A percentile compares a stretch with the other conserved stretches of the same genome.
Evolutionary conservation across 306 rosid species (phyloP).

Genomic region (Elaeagnus macrophylla): DNA sequence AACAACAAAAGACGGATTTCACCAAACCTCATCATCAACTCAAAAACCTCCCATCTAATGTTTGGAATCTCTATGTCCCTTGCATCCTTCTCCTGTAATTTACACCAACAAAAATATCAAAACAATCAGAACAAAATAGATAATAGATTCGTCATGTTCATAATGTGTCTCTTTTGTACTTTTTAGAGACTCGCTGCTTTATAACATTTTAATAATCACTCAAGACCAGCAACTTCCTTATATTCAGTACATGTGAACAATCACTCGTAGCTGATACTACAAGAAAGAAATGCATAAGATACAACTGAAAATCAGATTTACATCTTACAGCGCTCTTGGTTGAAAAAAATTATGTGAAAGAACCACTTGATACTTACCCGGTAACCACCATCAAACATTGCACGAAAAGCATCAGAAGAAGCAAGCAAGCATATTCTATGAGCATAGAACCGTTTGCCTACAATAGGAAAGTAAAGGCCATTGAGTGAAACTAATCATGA

Average conservation of each 20-base stretch:
- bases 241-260: no score
- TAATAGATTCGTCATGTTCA: not conserved
- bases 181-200: no score
- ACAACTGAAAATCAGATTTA: no score
- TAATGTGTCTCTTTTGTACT: no score
- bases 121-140: not conserved
- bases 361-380: slow-evolving; percentile 48
- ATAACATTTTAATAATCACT: no score
- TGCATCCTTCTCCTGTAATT: slow-evolving; percentile 92
- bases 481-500: not conserved
- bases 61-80: slow-evolving; percentile 97
- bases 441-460: slow-evolving; percentile 90
- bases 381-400: slow-evolving; percentile 99
- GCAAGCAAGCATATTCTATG: slow-evolving; percentile 96
- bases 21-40: slow-evolving; percentile 92
- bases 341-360: no score
- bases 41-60: slow-evolving; percentile 94
- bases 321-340: no score
- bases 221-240: no score
- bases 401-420: slow-evolving; percentile 94
- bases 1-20: slow-evolving; percentile 14
- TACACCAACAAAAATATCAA: slow-evolving; percentile 13
- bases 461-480: slow-evolving; percentile 21
- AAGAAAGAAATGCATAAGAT: no score
- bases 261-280: no score